Evolutionary conservation across 345 rosid genomes (phyloP).

Genomic region (Psidium guajava): DNA sequence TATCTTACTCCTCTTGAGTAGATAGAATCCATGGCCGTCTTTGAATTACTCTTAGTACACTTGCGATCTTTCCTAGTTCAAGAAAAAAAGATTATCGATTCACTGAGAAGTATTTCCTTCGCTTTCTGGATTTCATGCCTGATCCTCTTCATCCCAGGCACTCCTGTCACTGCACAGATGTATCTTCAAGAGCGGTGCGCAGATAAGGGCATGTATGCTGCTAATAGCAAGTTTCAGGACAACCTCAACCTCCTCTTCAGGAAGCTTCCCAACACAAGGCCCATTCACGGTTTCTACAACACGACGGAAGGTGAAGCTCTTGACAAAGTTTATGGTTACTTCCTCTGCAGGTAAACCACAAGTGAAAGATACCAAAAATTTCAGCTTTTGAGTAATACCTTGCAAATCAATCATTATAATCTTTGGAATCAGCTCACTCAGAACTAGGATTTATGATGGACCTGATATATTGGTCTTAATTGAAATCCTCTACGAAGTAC

Average conservation of each 20-base stretch:
- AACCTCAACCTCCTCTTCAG: background rate
- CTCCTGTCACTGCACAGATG: background rate
- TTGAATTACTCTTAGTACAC: background rate
- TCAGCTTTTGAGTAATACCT: background rate
- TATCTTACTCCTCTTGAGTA: background rate
- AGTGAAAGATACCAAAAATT: background rate
- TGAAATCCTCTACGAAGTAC: background rate
- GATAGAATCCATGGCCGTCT: too few species aligned
- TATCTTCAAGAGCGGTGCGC: background rate
- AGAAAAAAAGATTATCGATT: background rate
- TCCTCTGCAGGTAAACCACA: background rate
- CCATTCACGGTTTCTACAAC: background rate
- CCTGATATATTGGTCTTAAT: background rate
- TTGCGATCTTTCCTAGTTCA: background rate
- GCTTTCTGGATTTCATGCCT: background rate
- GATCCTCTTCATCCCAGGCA: background rate
- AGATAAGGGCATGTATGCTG: background rate
- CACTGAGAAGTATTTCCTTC: background rate
- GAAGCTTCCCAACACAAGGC: background rate
- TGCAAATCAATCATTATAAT: background rate
- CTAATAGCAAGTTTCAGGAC: background rate
- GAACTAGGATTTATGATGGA: background rate
- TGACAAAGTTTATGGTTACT: constrained; percentile 6
- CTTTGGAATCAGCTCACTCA: background rate
- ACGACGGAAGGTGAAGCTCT: background rate